These are phyloP conservation scores for Saitozyma podzolica DNA, from an alignment of 768 basidiomycete species.

Conservation along the genomic window DNA sequence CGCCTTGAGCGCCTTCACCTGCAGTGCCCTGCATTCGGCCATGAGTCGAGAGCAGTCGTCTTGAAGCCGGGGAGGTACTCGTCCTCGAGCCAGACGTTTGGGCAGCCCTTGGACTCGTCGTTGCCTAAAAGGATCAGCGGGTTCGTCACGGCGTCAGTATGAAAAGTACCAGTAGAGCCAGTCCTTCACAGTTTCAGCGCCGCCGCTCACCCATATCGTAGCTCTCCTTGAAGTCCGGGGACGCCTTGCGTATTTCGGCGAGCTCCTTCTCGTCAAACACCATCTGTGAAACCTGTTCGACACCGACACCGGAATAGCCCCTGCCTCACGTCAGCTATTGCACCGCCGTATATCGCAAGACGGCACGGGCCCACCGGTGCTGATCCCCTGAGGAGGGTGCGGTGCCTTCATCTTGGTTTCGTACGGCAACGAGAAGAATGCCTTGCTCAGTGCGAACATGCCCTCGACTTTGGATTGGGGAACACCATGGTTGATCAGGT, in stretches of 20 bases:
- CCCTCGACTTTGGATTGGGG: slow-evolving; percentile 25
- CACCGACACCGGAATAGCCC: slow-evolving; percentile 35
- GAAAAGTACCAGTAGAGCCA: too few species aligned
- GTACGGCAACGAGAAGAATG: slow-evolving; percentile 23
- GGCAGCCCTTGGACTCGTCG: slow-evolving; percentile 7
- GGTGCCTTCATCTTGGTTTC: slow-evolving; percentile 38
- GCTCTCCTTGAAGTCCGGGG: slow-evolving; percentile 17
- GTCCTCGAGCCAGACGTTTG: slow-evolving; percentile 23
- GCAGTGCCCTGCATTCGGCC: slow-evolving; percentile 20
- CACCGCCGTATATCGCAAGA: too few species aligned
- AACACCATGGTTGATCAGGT: slow-evolving; percentile 29
- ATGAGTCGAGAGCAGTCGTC: slow-evolving; percentile 11
- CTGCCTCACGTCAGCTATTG: slow-evolving; percentile 5
- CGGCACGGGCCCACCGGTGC: slow-evolving; percentile 14
- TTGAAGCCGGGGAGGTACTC: slow-evolving; percentile 19
- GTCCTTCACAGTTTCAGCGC: too few species aligned
- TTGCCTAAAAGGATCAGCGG: too few species aligned
- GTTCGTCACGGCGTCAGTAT: too few species aligned
- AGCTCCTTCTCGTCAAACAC: slow-evolving; percentile 25
- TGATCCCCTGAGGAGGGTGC: slow-evolving; percentile 30
- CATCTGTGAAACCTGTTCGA: slow-evolving; percentile 39
- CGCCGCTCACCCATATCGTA: slow-evolving; percentile 25
- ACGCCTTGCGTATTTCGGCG: slow-evolving; percentile 11
- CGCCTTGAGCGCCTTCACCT: slow-evolving; percentile 21
- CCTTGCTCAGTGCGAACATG: slow-evolving; percentile 29